Evolutionary conservation across 2,329 filamentous ascomycete species (phyloP), one percentile per base, ranked within the genome.

Genomic region (Epichloe baconii): DNA sequence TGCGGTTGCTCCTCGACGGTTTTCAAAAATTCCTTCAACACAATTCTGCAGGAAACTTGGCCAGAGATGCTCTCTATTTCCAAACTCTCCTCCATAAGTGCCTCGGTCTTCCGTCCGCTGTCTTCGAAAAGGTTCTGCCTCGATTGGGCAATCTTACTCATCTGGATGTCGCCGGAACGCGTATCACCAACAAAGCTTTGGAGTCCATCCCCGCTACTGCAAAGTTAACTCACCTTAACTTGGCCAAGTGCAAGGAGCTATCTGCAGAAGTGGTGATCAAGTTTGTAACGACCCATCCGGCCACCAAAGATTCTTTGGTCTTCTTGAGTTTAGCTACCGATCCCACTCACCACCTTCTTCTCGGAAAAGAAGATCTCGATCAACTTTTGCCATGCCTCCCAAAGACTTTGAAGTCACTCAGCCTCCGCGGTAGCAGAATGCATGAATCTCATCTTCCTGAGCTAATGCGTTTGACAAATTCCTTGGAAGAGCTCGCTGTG

Each of bases 11-110:
- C 85, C 12, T 85, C 84, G 4, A 67, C 74, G 12, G 65, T 67
- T 4, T 91, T 91, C 72, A 82, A 80, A 58, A 72, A 77, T 46
- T 72, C 82, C 0, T 86, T 90, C 64, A 68, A 73, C 41, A 70
- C 76, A 10, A 61, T 85, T 51, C 61, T 84, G 52, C 69, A 73
- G 6, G 64, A 68, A 7, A 68, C 70, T 12, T 79, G 77, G 66
- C 77, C 80, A 14, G 70, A 72, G 21, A 60, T 69, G 51, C 72
- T 88, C 41, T 71, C 74, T 37, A 71, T 91, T 58, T 79, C 77
- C 55, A 79, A 85, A 26, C 65, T 93, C 15, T 88, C 85, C 73
- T 93, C 51, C 87, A 93, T 68, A 86, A 88, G 70, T 90, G 86
- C 65, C 79, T 83, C 55, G 84, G 79, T 47, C 73, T 93, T 4